Percentiles rank a stretch among this genome's conserved stretches.
Evolutionary conservation across 306 rosid genomes (phyloP).

Genomic region (Echinosophora koreensis): DNA sequence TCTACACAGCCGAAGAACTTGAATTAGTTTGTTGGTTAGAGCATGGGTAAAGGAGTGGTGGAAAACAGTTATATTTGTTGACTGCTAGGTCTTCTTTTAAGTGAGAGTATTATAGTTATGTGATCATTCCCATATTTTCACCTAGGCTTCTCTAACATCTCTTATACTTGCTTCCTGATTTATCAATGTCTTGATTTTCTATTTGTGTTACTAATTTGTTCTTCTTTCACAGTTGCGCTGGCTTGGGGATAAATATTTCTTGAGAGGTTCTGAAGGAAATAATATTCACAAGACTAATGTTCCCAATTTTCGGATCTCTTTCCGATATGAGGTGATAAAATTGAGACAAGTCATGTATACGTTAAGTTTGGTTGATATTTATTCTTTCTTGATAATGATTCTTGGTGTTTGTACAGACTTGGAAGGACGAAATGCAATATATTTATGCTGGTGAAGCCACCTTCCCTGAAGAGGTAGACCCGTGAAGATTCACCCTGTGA

Average conservation of each 20-base stretch:
- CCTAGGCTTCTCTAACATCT: background rate
- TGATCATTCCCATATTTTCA: background rate
- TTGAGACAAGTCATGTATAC: slow-evolving; percentile 21
- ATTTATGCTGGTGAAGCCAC: slow-evolving; percentile 59
- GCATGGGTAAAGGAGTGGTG: background rate
- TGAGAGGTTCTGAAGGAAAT: slow-evolving; percentile 84
- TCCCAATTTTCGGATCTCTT: slow-evolving; percentile 69
- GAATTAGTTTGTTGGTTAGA: slow-evolving; percentile 7
- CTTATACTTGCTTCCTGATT: slow-evolving; percentile 6
- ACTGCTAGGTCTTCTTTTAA: background rate
- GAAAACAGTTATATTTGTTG: background rate
- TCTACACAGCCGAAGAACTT: background rate
- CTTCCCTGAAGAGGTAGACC: slow-evolving; percentile 67
- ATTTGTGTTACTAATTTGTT: slow-evolving; percentile 11
- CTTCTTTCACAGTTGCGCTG: slow-evolving; percentile 68
- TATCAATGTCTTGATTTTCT: slow-evolving; percentile 31
- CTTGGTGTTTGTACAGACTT: slow-evolving; percentile 65
- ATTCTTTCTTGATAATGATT: slow-evolving; percentile 32
- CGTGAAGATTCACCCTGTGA: slow-evolving; percentile 46
- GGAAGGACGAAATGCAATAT: slow-evolving; percentile 85
- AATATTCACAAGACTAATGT: slow-evolving; percentile 84
- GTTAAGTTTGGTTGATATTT: slow-evolving; percentile 3
- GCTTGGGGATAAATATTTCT: slow-evolving; percentile 74
- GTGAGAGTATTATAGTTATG: slow-evolving; percentile 1
- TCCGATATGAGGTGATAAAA: slow-evolving; percentile 62